Conservation (phyloP, 2,329 filamentous ascomycete genomes). For the Aplosporella prunicola region DNA sequence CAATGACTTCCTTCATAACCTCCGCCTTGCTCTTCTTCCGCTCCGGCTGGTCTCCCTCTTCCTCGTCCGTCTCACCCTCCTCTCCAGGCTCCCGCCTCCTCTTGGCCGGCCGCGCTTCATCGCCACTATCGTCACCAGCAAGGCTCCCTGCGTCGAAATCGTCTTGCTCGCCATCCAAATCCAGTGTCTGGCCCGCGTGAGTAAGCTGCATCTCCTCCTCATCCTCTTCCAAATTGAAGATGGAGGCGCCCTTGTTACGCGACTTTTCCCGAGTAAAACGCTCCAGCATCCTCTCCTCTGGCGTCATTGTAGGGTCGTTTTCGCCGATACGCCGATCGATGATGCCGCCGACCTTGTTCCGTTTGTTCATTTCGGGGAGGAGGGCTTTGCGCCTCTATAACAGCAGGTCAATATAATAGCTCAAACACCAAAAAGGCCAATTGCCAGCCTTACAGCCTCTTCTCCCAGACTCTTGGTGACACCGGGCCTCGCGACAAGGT, state of each 20-base stretch:
- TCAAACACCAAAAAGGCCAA: slow-evolving; percentile 6
- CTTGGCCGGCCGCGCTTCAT: slow-evolving; percentile 32
- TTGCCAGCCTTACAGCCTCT: slow-evolving; percentile 53
- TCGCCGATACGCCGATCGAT: slow-evolving; percentile 92
- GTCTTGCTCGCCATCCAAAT: slow-evolving; percentile 53
- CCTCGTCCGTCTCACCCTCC: slow-evolving; percentile 37
- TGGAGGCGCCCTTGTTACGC: slow-evolving; percentile 60
- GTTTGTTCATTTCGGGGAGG: slow-evolving; percentile 77
- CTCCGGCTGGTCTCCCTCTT: slow-evolving; percentile 54
- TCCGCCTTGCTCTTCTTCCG: slow-evolving; percentile 92
- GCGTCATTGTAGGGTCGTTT: slow-evolving; percentile 85
- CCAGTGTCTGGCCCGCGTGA: slow-evolving; percentile 69
- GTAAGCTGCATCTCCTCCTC: slow-evolving; percentile 62
- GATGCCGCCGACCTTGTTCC: slow-evolving; percentile 87
- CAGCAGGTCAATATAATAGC: background rate
- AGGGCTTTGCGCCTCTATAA: slow-evolving; percentile 65
- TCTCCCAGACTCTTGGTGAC: slow-evolving; percentile 80
- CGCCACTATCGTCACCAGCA: slow-evolving; percentile 35
- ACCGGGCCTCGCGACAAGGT: slow-evolving; percentile 64
- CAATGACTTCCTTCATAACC: slow-evolving; percentile 95
- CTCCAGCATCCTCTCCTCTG: slow-evolving; percentile 85
- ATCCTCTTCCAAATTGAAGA: slow-evolving; percentile 86
- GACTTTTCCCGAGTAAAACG: slow-evolving; percentile 85
- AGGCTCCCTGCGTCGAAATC: slow-evolving; percentile 76
- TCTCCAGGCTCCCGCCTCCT: slow-evolving; percentile 38